Conservation (phyloP, 2,329 filamentous ascomycete species). For the Beauveria australis region DNA sequence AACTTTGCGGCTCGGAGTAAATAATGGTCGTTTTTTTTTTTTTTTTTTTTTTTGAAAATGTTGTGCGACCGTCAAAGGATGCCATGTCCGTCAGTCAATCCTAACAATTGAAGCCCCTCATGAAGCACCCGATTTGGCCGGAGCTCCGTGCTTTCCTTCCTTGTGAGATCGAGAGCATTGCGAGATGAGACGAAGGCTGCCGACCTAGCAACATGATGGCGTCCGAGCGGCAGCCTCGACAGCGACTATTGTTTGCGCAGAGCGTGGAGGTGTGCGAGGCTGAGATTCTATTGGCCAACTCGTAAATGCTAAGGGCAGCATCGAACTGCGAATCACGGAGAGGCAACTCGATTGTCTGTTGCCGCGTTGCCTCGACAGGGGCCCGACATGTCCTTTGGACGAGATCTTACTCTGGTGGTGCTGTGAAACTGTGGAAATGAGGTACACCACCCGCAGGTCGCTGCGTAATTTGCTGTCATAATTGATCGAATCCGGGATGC, state of each 20-base stretch:
- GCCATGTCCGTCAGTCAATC: neutral
- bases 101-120: neutral
- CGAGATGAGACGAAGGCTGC: neutral
- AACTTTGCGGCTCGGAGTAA: too few species aligned
- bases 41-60: neutral
- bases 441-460: neutral
- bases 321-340: too few species aligned
- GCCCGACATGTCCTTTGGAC: too few species aligned
- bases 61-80: neutral
- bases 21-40: neutral
- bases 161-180: neutral
- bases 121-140: too few species aligned
- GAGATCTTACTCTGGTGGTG: neutral
- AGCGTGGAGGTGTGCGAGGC: neutral
- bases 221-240: slow-evolving; percentile 1
- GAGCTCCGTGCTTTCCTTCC: neutral
- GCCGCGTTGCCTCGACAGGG: too few species aligned
- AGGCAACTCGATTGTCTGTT: too few species aligned
- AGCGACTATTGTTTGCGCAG: slow-evolving; percentile 5
- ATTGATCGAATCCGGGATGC: neutral
- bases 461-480: neutral
- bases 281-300: neutral
- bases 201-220: neutral
- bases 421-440: neutral
- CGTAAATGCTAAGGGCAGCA: neutral